Conservation (phyloP, 345 rosid genomes). For the Populus euphratica region DNA sequence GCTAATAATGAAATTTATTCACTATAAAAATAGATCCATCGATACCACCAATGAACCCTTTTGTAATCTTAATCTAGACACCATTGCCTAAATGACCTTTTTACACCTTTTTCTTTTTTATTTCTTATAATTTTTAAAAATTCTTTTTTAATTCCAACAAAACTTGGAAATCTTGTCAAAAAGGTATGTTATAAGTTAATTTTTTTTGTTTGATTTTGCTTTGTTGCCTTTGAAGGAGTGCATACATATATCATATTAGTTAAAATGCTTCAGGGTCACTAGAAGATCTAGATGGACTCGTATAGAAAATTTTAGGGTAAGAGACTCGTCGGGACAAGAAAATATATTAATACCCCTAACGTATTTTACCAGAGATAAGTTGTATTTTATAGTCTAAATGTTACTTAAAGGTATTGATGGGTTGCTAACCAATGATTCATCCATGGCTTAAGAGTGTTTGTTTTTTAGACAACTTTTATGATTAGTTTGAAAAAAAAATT, state of each 20-base stretch:
- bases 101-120: conserved; percentile 39
- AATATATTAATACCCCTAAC: too few species aligned
- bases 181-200: conserved; percentile 34
- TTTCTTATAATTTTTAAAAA: conserved; percentile 39
- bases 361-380: too few species aligned
- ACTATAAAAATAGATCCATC: conserved; percentile 21
- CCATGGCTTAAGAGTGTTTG: too few species aligned
- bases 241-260: neutral
- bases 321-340: too few species aligned
- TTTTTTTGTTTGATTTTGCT: too few species aligned
- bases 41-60: conserved; percentile 22
- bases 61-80: conserved; percentile 9
- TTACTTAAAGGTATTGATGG: too few species aligned
- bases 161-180: conserved; percentile 76
- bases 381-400: too few species aligned
- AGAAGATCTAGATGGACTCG: too few species aligned
- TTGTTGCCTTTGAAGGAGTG: neutral
- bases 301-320: too few species aligned
- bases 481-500: too few species aligned
- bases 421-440: too few species aligned
- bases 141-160: conserved; percentile 62
- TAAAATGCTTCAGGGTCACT: neutral
- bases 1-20: neutral
- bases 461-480: too few species aligned
- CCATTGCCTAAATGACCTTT: conserved; percentile 19